A percentile compares a stretch with the other conserved stretches of the same genome.
These are phyloP conservation scores for Trichoderma citrinoviride DNA, from an alignment of 2,329 filamentous ascomycete genomes.

Conservation along the genomic window DNA sequence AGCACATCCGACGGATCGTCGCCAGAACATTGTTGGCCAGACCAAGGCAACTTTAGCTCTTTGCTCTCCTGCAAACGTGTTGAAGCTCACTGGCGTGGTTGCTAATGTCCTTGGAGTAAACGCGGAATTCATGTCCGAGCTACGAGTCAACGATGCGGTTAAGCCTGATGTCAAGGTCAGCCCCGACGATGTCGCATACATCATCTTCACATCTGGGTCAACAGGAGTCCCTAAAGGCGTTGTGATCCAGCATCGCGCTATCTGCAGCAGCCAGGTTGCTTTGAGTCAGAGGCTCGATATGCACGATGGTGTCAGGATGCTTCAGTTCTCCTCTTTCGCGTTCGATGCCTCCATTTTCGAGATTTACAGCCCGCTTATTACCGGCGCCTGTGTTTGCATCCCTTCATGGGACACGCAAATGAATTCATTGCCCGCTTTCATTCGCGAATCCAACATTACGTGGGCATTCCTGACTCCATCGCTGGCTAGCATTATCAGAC, in stretches of 20 bases:
- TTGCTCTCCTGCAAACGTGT: not conserved
- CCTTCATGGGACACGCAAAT: conserved; percentile 20
- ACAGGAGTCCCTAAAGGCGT: conserved; percentile 48
- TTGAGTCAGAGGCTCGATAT: not conserved
- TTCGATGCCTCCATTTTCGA: conserved; percentile 23
- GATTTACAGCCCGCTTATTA: conserved; percentile 15
- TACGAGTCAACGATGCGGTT: not conserved
- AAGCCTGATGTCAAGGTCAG: not conserved
- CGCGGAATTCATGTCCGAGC: not conserved
- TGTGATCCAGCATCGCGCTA: conserved; percentile 10
- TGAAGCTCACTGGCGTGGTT: not conserved
- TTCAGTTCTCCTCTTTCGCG: conserved; percentile 23
- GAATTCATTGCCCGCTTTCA: conserved; percentile 2
- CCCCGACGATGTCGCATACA: conserved; percentile 25
- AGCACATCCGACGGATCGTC: not conserved
- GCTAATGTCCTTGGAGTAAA: not conserved
- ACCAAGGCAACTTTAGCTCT: not conserved
- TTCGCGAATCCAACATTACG: not conserved
- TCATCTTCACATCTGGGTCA: conserved; percentile 53
- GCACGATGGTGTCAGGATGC: not conserved
- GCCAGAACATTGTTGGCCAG: not conserved
- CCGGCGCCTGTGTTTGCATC: conserved; percentile 22
- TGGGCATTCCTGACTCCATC: conserved; percentile 13
- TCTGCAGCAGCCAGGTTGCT: not conserved
- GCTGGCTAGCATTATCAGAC: not conserved